phyloP scores from a whole-genome alignment of 495 filamentous ascomycete genomes.

The Podospora comata region DNA sequence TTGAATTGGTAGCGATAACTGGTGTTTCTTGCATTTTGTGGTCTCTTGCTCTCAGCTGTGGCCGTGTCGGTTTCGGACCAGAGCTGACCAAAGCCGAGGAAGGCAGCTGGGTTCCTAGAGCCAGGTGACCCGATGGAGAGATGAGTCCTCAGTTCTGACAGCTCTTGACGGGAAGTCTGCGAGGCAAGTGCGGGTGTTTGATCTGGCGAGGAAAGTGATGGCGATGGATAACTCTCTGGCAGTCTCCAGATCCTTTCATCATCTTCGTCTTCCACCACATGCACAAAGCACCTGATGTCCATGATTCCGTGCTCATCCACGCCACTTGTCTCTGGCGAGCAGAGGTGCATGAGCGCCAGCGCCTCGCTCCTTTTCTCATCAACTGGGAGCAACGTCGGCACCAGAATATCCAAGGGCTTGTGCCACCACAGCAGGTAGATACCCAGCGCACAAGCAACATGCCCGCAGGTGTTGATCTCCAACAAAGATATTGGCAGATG shows the following conservation, averaged over 20 bases:
- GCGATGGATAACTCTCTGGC: background rate
- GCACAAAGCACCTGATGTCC: constrained; percentile 15
- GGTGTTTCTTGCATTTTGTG: background rate
- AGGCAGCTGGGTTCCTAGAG: background rate
- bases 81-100: background rate
- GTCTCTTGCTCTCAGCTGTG: too few relatives aligned
- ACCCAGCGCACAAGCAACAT: constrained; percentile 36
- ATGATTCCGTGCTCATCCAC: constrained; percentile 7
- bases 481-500: background rate
- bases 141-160: background rate
- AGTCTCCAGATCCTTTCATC: background rate
- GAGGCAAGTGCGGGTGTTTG: background rate
- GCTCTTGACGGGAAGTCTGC: background rate
- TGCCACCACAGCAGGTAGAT: constrained; percentile 30
- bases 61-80: background rate
- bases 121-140: background rate
- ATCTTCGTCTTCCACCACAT: constrained; percentile 2
- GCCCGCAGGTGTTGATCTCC: constrained; percentile 39
- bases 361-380: background rate
- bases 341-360: constrained; percentile 15
- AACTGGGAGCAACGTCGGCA: constrained; percentile 9
- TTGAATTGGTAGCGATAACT: background rate
- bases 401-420: constrained; percentile 18
- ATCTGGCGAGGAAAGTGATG: background rate
- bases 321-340: constrained; percentile 3